phyloP scores from a whole-genome alignment of 495 filamentous ascomycete species.

The Hamigera avellanea region DNA sequence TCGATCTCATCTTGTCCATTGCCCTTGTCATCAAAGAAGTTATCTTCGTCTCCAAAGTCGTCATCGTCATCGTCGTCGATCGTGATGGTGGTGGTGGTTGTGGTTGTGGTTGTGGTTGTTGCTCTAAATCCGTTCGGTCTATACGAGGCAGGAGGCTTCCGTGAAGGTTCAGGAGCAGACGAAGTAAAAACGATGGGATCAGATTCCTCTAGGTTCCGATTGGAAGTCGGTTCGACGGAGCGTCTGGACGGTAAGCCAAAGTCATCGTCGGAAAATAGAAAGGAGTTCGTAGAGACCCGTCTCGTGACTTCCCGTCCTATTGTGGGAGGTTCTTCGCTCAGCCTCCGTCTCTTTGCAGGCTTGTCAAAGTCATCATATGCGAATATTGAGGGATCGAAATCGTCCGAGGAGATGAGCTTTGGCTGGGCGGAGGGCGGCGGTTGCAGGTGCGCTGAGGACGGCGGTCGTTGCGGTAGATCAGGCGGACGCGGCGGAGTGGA shows the following conservation, averaged over 20 bases:
- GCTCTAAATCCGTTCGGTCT: too few species aligned
- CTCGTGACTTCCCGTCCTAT: background rate
- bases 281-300: conserved; percentile 3
- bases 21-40: background rate
- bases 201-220: conserved; percentile 15
- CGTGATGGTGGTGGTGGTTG: conserved; percentile 16
- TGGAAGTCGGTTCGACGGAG: too few species aligned
- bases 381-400: conserved; percentile 31
- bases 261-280: conserved; percentile 28
- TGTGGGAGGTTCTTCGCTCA: conserved; percentile 17
- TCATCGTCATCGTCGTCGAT: conserved; percentile 29
- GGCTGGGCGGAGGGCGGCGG: conserved; percentile 4
- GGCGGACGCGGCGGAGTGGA: conserved; percentile 24
- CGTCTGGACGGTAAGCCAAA: conserved; percentile 8
- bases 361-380: conserved; percentile 22
- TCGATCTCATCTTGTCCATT: conserved; percentile 19
- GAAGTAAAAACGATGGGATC: conserved; percentile 47
- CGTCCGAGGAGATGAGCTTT: conserved; percentile 33
- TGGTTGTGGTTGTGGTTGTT: too few species aligned
- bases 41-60: conserved; percentile 3
- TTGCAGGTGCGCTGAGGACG: conserved; percentile 7
- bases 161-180: conserved; percentile 20
- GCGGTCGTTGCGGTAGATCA: conserved; percentile 6
- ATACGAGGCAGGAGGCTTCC: background rate
- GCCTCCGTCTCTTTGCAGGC: conserved; percentile 27